These are phyloP conservation scores for Ogataea dorogensis DNA, from an alignment of 805 yeast genomes.

Conservation along the genomic window DNA sequence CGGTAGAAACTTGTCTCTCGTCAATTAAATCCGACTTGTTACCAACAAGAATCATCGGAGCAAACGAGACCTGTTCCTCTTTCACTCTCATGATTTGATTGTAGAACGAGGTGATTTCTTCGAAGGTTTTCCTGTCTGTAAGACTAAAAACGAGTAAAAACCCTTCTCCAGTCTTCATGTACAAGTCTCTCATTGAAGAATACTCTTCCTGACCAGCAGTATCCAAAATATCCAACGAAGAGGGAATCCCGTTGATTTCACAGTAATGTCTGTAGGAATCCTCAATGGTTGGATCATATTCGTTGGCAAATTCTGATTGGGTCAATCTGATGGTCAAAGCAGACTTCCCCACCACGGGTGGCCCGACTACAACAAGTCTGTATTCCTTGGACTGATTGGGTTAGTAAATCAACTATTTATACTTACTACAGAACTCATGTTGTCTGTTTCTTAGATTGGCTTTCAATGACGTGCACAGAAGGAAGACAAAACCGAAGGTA, in stretches of 20 bases:
- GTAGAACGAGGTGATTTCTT: slow-evolving; percentile 74
- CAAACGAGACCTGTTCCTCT: slow-evolving; percentile 52
- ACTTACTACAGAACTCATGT: slow-evolving; percentile 13
- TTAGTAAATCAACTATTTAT: not conserved
- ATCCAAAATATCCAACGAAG: slow-evolving; percentile 83
- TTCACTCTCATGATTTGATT: slow-evolving; percentile 44
- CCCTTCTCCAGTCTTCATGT: slow-evolving; percentile 96
- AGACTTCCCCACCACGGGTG: slow-evolving; percentile 98
- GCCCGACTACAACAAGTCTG: slow-evolving; percentile 94
- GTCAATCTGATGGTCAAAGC: slow-evolving; percentile 94
- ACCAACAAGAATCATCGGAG: slow-evolving; percentile 78
- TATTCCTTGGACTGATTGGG: slow-evolving; percentile 53
- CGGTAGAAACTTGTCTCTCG: slow-evolving; percentile 61
- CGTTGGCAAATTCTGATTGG: slow-evolving; percentile 94
- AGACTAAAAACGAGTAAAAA: slow-evolving; percentile 86
- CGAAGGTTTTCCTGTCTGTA: slow-evolving; percentile 80
- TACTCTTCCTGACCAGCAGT: slow-evolving; percentile 99
- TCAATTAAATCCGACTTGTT: slow-evolving; percentile 67
- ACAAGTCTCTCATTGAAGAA: slow-evolving; percentile 89
- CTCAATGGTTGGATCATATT: slow-evolving; percentile 97
- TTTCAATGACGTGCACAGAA: too few relatives aligned
- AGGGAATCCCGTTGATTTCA: slow-evolving; percentile 74
- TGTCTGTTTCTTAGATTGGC: not conserved
- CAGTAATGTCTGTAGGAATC: slow-evolving; percentile 88
- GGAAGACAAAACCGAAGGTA: too few relatives aligned